These are phyloP conservation scores for Eucommia ulmoides DNA, from an alignment of 257 asterid species.

Conservation along the genomic window DNA sequence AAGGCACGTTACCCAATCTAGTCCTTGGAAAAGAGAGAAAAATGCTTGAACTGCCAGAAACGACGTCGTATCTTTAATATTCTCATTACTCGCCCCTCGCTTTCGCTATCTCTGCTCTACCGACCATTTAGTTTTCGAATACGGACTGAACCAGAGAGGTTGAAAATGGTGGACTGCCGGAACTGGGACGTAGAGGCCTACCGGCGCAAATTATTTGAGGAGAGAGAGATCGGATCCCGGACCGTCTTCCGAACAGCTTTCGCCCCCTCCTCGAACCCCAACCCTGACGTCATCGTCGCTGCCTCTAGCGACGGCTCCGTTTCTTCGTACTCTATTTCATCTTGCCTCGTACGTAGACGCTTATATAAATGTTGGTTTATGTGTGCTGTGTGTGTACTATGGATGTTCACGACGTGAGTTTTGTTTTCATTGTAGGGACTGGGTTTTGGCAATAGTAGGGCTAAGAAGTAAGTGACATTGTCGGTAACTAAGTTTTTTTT, in stretches of 20 bases:
- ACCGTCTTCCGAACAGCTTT: conserved; percentile 84
- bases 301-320: conserved; percentile 84
- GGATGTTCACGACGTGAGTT: conserved; percentile 1
- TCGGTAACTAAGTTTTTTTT: conserved; percentile 1
- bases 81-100: no score
- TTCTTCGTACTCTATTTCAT: conserved; percentile 59
- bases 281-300: conserved; percentile 52
- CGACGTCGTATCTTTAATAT: no score
- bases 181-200: conserved; percentile 78
- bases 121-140: no score
- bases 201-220: conserved; percentile 53
- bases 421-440: conserved; percentile 28
- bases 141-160: no score
- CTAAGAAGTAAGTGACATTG: conserved; percentile 48
- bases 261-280: conserved; percentile 44
- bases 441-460: conserved; percentile 41
- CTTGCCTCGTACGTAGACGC: conserved; percentile 41
- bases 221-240: conserved; percentile 45
- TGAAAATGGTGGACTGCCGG: conserved; percentile 87
- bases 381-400: conserved; percentile 2
- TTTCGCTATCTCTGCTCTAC: no score
- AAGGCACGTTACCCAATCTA: no score
- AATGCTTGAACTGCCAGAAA: no score
- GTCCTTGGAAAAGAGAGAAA: no score
- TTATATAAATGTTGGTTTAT: background rate